Conservation (phyloP, 2,329 filamentous ascomycete genomes). For the Chaetomiaceae sp. region DNA sequence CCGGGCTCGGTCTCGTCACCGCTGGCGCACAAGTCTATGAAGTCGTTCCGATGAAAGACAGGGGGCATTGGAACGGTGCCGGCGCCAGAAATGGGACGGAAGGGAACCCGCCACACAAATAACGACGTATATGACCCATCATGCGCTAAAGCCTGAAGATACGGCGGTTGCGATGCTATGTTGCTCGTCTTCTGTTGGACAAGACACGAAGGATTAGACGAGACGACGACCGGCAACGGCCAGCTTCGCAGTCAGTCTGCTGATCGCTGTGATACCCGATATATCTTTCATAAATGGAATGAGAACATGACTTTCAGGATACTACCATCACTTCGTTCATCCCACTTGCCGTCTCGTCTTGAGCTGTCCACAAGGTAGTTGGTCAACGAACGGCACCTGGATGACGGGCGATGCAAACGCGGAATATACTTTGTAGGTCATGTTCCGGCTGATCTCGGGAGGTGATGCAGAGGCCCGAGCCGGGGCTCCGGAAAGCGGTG, state of each 20-base stretch:
- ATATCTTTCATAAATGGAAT: not conserved
- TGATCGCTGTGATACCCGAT: slow-evolving; percentile 31
- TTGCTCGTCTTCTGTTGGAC: not conserved
- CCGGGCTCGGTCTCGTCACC: slow-evolving; percentile 35
- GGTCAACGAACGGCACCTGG: too few species aligned
- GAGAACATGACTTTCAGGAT: slow-evolving; percentile 16
- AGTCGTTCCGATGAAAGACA: slow-evolving; percentile 40
- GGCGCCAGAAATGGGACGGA: not conserved
- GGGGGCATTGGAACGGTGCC: not conserved
- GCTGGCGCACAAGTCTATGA: slow-evolving; percentile 43
- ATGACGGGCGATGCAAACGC: too few species aligned
- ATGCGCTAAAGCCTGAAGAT: not conserved
- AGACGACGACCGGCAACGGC: slow-evolving; percentile 12
- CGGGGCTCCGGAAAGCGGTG: slow-evolving; percentile 11
- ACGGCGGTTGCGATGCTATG: too few species aligned
- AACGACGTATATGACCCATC: not conserved
- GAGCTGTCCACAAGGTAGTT: not conserved
- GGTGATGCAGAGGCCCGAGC: not conserved
- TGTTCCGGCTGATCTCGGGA: slow-evolving; percentile 11
- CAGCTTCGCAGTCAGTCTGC: slow-evolving; percentile 9
- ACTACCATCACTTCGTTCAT: not conserved
- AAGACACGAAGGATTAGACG: not conserved
- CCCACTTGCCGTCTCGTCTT: not conserved
- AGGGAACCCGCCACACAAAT: not conserved
- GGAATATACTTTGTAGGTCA: not conserved